Base-by-base conservation (phyloP, 2,329 filamentous ascomycete genomes). In the Aspergillus sp. region DNA sequence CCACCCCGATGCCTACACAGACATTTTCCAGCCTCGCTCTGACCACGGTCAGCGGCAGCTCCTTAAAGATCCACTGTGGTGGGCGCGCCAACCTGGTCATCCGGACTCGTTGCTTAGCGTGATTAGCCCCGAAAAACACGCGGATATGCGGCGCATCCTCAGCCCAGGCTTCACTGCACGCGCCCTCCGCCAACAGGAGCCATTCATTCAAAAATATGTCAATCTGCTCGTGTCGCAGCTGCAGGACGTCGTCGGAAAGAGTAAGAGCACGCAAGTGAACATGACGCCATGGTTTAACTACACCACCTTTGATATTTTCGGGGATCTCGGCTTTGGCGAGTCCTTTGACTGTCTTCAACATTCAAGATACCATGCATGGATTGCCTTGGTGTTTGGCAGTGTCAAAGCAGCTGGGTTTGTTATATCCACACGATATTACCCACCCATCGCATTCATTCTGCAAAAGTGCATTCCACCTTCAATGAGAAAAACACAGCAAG, bases 241-340 rank as follows among this genome's bases (percentile, higher is more conserved):
- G 12, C 14, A 12, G 12, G 54, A 56, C 2, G 24, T 50, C 4
- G 17, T 51, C n/a, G 37, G 19, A 14, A 21, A 41, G 21, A 43
- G 24, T n/a, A 17, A 24, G 9, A 31, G 48, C 8, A 33, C 48
- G 5, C 14, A 46, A 21, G 57, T 68, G 15, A 64, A 69, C 15
- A 57, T 69, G 17, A 56, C 55, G 0, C 57, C 56, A 15, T 68
- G 65, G 65, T 64, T 65, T 46, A 68, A 69, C 48, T 69, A 66
- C 51, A 65, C 61, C 6, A 70, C 70, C 11, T 75, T 75, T 55
- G 72, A 75, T 43, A 58, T 73, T 5, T 73, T 73, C 52, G 72
- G 72, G 12, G 71, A 74, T 27, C 62, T 74, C 6, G 64, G 67
- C 6, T 73, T 73, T 44, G 70, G 69, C 6, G 68, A 73, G 47